Evolutionary conservation across 2,329 filamentous ascomycete species (phyloP).

Genomic region (Coleophoma eucalyptorum): DNA sequence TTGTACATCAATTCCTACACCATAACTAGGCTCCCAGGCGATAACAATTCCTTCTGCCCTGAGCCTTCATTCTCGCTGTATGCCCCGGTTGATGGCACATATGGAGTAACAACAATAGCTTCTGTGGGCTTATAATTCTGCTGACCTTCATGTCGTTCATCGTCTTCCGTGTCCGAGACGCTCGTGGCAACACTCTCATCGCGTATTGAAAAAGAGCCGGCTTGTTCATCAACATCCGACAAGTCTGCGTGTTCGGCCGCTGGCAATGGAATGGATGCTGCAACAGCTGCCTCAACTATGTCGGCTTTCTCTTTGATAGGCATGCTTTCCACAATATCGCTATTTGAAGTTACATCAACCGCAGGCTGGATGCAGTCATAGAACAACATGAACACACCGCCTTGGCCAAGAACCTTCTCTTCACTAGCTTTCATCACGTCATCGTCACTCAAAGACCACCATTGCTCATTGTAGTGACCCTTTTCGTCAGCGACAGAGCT

Average conservation of each 20-base stretch:
- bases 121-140: conserved; percentile 18
- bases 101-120: conserved; percentile 21
- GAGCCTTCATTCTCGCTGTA: conserved; percentile 10
- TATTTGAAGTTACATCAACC: not conserved
- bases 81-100: conserved; percentile 14
- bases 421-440: conserved; percentile 74
- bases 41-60: conserved; percentile 8
- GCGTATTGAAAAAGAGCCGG: conserved; percentile 1
- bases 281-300: conserved; percentile 1
- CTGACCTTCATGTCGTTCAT: conserved; percentile 2
- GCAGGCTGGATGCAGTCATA: conserved; percentile 70
- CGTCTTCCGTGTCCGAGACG: conserved; percentile 16
- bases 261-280: conserved; percentile 14
- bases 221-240: conserved; percentile 9
- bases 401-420: conserved; percentile 67
- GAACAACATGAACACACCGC: conserved; percentile 93
- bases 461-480: conserved; percentile 40
- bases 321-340: not conserved
- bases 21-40: conserved; percentile 17
- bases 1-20: conserved; percentile 9
- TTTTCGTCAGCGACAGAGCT: conserved; percentile 14
- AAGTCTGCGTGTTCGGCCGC: conserved; percentile 13
- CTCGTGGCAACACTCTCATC: conserved; percentile 17
- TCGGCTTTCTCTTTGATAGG: not conserved
- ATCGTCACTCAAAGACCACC: conserved; percentile 93